Conservation (phyloP, 768 basidiomycete species). For the Mycena kentingensis region DNA sequence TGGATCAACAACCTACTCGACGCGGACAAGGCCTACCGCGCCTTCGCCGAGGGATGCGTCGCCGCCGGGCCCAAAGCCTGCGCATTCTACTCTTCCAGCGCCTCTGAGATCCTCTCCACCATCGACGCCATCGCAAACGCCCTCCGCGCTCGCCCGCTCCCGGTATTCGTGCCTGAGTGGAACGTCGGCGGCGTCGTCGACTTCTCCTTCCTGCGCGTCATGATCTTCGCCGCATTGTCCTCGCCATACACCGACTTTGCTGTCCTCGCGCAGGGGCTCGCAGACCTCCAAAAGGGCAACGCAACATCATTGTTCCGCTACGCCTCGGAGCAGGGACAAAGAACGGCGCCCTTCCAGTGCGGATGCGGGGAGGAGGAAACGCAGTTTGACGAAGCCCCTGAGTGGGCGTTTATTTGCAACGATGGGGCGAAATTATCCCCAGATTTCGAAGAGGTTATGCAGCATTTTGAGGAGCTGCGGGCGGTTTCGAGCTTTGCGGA, state of each 20-base stretch:
- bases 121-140: constrained; percentile 36
- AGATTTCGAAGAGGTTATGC: constrained; percentile 3
- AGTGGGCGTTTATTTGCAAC: constrained; percentile 4
- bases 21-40: constrained; percentile 37
- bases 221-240: constrained; percentile 39
- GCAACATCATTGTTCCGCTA: constrained; percentile 28
- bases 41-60: constrained; percentile 40
- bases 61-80: constrained; percentile 39
- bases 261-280: constrained; percentile 36
- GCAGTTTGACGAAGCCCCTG: not conserved
- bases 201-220: constrained; percentile 31
- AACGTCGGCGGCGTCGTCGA: constrained; percentile 46
- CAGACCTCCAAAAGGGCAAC: constrained; percentile 37
- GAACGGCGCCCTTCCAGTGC: constrained; percentile 37
- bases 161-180: constrained; percentile 29
- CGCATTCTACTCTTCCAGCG: constrained; percentile 40
- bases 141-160: constrained; percentile 35
- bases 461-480: constrained; percentile 2
- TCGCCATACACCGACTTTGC: constrained; percentile 37
- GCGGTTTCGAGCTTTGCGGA: constrained; percentile 3
- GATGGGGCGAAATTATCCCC: constrained; percentile 8
- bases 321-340: constrained; percentile 15
- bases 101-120: constrained; percentile 36
- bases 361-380: constrained; percentile 25
- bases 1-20: constrained; percentile 23